Base-by-base conservation (phyloP, 2,329 filamentous ascomycete species). In the Aspergillus felis region DNA sequence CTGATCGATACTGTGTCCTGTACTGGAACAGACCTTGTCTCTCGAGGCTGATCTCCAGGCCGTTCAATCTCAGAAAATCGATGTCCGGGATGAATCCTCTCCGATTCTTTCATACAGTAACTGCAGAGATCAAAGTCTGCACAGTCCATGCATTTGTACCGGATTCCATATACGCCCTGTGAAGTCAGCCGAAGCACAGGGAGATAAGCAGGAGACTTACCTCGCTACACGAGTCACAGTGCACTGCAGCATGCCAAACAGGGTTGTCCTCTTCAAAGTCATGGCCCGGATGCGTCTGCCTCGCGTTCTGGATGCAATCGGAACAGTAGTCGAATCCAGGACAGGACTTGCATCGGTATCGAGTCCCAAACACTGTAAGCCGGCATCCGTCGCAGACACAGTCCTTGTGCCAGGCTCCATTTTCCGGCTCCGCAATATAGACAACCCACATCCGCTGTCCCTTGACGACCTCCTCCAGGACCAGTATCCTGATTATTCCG, bases 241-340 rank as follows among this genome's bases (percentile, higher is more conserved):
- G 25, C 29, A 51, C 50, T 24, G 9, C 50, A 4, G 29, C 50
- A 20, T 51, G 50, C 50, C 24, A 41, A 7, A 22, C 27, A 5
- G 35, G 50, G 5, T 25, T 20, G 27, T 35, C 17, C 35, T 51
- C 50, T 3, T 25, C 8, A 20, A 51, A 51, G 10, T n/a, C 4
- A n/a, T 51, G 50, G 3, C 12, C 20, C 5, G 50, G n/a, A 38
- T 51, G 50, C 20, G 50, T 51, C 4, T 2, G 10, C 14, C 14
- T 29, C 8, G 50, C 50, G n/a, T n/a, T n/a, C 24, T 25, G 24
- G 50, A 35, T 2, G 20, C 50, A 51, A 5, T 51, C 35, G 9
- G 29, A 51, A 29, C 50, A 51, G n/a, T 51, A 51, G 32, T 51
- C 50, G 6, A 51, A 51, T 8, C 29, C 50, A n/a, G 29, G n/a